Percentiles rank a stretch among this genome's conserved stretches.
These are phyloP conservation scores for Nitzschia palea DNA, from an alignment of 108 stramenopile genomes.

Conservation along the genomic window DNA sequence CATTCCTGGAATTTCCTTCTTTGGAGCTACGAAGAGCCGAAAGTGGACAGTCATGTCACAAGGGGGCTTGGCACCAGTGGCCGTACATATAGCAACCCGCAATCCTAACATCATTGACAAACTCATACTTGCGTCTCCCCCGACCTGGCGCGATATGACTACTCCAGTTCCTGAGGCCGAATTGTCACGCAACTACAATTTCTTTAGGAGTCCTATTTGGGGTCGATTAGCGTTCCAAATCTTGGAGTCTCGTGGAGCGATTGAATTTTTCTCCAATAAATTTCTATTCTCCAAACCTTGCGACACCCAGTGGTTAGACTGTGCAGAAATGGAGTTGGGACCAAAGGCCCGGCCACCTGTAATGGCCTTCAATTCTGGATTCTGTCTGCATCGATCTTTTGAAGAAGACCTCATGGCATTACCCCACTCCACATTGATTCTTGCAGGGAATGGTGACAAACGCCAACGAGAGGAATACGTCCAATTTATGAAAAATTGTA, in stretches of 20 bases:
- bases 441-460: slow-evolving; percentile 54
- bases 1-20: not conserved
- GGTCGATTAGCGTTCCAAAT: slow-evolving; percentile 52
- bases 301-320: slow-evolving; percentile 60
- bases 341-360: slow-evolving; percentile 53
- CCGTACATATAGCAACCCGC: slow-evolving; percentile 52
- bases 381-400: slow-evolving; percentile 53
- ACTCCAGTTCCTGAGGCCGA: slow-evolving; percentile 49
- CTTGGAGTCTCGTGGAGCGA: slow-evolving; percentile 49
- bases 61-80: slow-evolving; percentile 69
- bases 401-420: slow-evolving; percentile 48
- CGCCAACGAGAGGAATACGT: slow-evolving; percentile 39
- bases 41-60: slow-evolving; percentile 42
- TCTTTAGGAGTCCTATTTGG: slow-evolving; percentile 45
- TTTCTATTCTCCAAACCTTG: slow-evolving; percentile 56
- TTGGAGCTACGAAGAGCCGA: not conserved
- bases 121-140: slow-evolving; percentile 62
- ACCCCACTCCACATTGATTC: slow-evolving; percentile 44
- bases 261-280: slow-evolving; percentile 63
- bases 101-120: slow-evolving; percentile 40
- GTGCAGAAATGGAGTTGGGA: slow-evolving; percentile 22
- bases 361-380: slow-evolving; percentile 66
- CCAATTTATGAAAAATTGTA: slow-evolving; percentile 37
- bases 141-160: slow-evolving; percentile 55
- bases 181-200: slow-evolving; percentile 56